phyloP scores from a whole-genome alignment of 768 basidiomycete genomes.

The Suillus brevipes region DNA sequence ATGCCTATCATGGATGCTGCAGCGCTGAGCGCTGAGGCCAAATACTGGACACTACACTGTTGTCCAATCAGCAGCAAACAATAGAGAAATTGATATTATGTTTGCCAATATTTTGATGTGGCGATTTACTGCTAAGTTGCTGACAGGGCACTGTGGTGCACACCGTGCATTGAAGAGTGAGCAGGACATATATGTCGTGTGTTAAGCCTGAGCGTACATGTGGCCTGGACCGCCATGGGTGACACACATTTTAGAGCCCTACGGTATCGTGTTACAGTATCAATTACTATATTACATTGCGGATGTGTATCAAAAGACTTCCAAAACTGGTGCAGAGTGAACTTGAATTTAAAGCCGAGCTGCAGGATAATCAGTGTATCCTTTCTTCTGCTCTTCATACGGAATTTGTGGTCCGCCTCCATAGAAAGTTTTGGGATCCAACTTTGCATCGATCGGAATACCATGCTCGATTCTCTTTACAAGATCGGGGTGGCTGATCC shows the following conservation, averaged over 20 bases:
- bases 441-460: slow-evolving; percentile 18
- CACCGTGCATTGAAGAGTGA: too few species aligned
- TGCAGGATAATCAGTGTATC: slow-evolving; percentile 42
- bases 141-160: too few species aligned
- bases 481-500: slow-evolving; percentile 43
- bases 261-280: not conserved
- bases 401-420: slow-evolving; percentile 21
- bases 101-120: too few species aligned
- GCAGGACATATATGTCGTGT: too few species aligned
- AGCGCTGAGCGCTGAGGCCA: too few species aligned
- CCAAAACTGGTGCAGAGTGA: not conserved
- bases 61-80: too few species aligned
- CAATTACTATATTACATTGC: too few species aligned
- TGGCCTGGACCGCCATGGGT: slow-evolving; percentile 25
- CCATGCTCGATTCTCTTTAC: slow-evolving; percentile 26
- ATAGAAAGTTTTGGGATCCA: slow-evolving; percentile 25
- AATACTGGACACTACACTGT: too few species aligned
- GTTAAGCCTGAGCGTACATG: too few species aligned
- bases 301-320: not conserved
- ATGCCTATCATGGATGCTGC: too few species aligned
- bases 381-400: slow-evolving; percentile 24
- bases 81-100: too few species aligned
- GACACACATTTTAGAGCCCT: not conserved
- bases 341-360: not conserved
- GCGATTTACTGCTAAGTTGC: too few species aligned